These are phyloP conservation scores for Phlebiopsis gigantea DNA, from an alignment of 768 basidiomycete species.

Conservation along the genomic window DNA sequence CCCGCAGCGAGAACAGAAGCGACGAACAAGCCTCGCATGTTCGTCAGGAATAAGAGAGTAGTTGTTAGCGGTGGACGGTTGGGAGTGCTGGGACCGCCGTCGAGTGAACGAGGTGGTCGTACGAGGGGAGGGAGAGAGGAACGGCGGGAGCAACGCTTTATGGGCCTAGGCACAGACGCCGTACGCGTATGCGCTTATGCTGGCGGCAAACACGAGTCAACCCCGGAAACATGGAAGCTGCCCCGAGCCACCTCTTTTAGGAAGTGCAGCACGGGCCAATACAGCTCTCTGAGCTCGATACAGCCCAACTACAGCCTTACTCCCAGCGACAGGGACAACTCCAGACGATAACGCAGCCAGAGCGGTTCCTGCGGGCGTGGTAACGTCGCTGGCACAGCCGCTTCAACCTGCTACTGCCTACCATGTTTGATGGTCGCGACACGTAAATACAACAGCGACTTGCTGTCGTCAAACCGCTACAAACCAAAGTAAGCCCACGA, in stretches of 20 bases:
- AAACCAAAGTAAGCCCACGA: neutral
- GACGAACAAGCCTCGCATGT: conserved; percentile 62
- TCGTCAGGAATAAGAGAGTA: neutral
- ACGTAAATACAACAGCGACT: neutral
- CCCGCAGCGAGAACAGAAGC: conserved; percentile 57
- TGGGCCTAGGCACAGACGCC: neutral
- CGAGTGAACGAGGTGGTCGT: conserved; percentile 4
- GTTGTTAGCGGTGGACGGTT: neutral
- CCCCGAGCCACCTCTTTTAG: neutral
- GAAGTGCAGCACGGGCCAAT: neutral
- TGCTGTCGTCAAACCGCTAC: neutral
- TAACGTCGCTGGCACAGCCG: neutral
- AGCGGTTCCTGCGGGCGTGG: neutral
- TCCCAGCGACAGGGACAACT: neutral
- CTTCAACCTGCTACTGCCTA: neutral
- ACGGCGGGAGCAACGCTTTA: neutral
- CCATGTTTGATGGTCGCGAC: neutral
- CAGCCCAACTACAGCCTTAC: neutral
- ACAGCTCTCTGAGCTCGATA: neutral
- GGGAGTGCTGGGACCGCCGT: neutral
- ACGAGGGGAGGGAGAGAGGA: neutral
- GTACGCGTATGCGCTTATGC: neutral
- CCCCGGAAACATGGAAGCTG: neutral
- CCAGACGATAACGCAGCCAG: neutral
- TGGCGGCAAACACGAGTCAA: neutral